These are phyloP conservation scores for Astrocystis sublimbata DNA, from an alignment of 495 filamentous ascomycete species.

Conservation along the genomic window DNA sequence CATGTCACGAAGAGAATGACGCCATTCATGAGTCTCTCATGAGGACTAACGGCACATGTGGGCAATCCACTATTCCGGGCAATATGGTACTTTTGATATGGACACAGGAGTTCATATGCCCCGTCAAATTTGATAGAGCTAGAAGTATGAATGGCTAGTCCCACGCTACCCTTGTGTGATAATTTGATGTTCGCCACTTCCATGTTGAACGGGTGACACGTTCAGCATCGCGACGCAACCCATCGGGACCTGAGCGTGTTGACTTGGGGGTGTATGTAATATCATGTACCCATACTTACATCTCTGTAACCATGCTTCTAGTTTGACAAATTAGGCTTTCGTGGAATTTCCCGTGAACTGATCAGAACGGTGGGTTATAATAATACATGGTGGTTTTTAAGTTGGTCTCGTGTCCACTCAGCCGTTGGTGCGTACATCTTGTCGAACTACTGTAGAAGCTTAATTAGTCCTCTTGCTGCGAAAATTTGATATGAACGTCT, in stretches of 20 bases:
- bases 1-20: too few relatives aligned
- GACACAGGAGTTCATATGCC: not conserved
- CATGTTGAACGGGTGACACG: not conserved
- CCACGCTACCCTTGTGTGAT: not conserved
- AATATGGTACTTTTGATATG: not conserved
- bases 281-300: not conserved
- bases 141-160: not conserved
- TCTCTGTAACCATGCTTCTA: not conserved
- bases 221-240: not conserved
- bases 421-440: not conserved
- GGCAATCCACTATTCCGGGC: too few relatives aligned
- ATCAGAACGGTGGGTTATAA: not conserved
- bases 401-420: not conserved
- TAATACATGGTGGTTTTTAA: not conserved
- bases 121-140: not conserved
- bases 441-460: not conserved
- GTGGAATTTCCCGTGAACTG: not conserved
- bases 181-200: not conserved
- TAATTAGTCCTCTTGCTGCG: conserved; percentile 1
- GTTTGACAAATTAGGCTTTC: not conserved
- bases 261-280: not conserved
- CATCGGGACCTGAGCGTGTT: not conserved
- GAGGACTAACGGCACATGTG: too few relatives aligned
- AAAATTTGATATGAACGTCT: not conserved
- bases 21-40: too few relatives aligned